These are phyloP conservation scores for Larix kaempferi DNA, from an alignment of 75 land plant species.

Conservation along the genomic window DNA sequence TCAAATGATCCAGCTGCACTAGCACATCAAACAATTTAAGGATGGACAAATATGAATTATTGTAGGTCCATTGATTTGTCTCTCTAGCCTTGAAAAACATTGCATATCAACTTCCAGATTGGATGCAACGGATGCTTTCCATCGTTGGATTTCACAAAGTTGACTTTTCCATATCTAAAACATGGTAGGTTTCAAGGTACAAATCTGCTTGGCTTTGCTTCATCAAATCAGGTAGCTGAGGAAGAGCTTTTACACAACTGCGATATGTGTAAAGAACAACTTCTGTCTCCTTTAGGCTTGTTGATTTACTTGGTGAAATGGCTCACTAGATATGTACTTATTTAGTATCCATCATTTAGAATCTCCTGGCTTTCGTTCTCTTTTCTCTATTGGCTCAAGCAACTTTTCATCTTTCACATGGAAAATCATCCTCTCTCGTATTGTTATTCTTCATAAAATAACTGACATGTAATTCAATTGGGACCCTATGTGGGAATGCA, in stretches of 20 bases:
- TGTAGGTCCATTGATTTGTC: conserved; percentile 88
- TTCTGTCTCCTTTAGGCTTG: conserved; percentile 56
- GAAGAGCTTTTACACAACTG: conserved; percentile 40
- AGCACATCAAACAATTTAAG: conserved; percentile 84
- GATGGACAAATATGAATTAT: conserved; percentile 93
- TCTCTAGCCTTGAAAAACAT: conserved; percentile 74
- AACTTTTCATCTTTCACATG: no score
- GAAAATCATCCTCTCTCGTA: no score
- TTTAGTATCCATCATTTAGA: not conserved
- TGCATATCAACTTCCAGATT: conserved; percentile 94
- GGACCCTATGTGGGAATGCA: no score
- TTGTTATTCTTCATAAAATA: no score
- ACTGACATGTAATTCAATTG: no score
- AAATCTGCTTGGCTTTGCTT: conserved; percentile 91
- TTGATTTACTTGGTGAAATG: not conserved
- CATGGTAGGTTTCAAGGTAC: conserved; percentile 93
- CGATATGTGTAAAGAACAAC: conserved; percentile 91
- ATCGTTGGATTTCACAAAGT: conserved; percentile 83
- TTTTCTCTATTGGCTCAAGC: not conserved
- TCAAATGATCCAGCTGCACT: conserved; percentile 88
- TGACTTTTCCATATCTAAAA: conserved; percentile 87
- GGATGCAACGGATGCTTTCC: conserved; percentile 84
- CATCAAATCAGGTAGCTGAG: conserved; percentile 87
- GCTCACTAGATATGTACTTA: not conserved
- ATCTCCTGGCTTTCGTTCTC: not conserved